Evolutionary conservation across 139 green algal species (phyloP), one percentile per base, ranked within the genome.

Genomic region (Chlorella sp.): DNA sequence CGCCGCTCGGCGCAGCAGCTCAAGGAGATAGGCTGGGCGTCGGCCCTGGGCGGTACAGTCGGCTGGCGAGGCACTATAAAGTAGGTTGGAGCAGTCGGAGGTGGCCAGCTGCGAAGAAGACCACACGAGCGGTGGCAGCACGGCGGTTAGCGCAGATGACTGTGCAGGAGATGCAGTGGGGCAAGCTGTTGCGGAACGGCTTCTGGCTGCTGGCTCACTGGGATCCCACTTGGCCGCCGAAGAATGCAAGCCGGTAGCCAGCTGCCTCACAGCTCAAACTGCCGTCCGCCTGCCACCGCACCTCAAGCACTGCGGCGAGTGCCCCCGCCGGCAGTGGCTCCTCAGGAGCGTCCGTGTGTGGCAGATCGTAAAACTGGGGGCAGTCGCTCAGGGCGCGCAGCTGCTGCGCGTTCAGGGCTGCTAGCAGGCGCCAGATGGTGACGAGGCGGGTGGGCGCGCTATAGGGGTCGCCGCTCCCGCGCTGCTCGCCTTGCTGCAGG

Each of bases 351-450:
- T 74, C 78, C 0, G 64, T 64, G 64, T 76, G 63, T 16, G 78
- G 78, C 64, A 84, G 63, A 2, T 74, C 63, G 78, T 55, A 84
- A 36, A 84, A 84, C 2, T 39, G 0, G 1, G 63, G n/a, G 78
- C 63, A 84, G 64, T 38, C 21, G 63, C 18, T 76, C 17, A 84
- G 63, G 18, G 64, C 63, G n/a, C 20, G n/a, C 38, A 84, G 78
- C 64, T 84, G 78, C 28, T 28, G 20, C 6, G 64, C 41, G 7
- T 34, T n/a, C 41, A 84, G 63, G 23, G n/a, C 6, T 28, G 36
- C 63, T 64, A 84, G 63, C 78, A 84, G 63, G n/a, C 44, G 63
- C 78, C 78, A 84, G 7, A 84, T 41, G 20, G n/a, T 76, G 6
- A 47, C 25, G 2, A 64, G 23, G 44, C 16, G 2, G 44, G 3